These are phyloP conservation scores for Chlorella vulgaris DNA, from an alignment of 139 green algal species.

Conservation along the genomic window DNA sequence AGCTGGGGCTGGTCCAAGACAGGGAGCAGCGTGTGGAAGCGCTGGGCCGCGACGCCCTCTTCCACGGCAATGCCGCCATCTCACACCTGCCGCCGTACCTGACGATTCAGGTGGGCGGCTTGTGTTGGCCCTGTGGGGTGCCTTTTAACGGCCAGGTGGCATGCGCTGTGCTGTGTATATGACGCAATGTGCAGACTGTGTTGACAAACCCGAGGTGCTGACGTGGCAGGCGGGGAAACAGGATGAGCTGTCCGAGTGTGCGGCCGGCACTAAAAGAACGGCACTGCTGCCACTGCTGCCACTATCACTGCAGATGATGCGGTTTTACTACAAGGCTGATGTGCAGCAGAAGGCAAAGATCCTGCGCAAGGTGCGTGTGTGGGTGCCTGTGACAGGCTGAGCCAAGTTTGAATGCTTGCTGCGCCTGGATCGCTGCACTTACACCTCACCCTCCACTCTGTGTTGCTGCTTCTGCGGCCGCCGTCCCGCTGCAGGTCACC, in stretches of 20 bases:
- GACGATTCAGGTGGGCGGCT: constrained; percentile 77
- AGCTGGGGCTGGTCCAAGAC: constrained; percentile 86
- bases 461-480: neutral
- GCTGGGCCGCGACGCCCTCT: constrained; percentile 61
- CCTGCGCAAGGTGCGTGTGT: constrained; percentile 87
- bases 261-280: neutral
- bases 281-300: neutral
- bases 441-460: too few species aligned
- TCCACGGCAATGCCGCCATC: constrained; percentile 73
- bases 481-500: constrained; percentile 64
- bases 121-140: too few species aligned
- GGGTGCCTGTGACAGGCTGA: neutral
- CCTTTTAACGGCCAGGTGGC: too few species aligned
- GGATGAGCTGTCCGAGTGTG: neutral
- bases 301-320: constrained; percentile 69
- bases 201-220: too few species aligned
- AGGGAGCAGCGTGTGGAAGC: constrained; percentile 74
- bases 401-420: neutral
- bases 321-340: constrained; percentile 94
- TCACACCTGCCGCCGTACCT: constrained; percentile 81
- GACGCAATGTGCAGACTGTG: too few species aligned
- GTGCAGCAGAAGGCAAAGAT: constrained; percentile 98
- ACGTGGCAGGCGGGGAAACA: too few species aligned
- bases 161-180: too few species aligned
- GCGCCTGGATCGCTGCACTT: too few species aligned